phyloP scores from a whole-genome alignment of 1,139 yeast genomes.

The Scheffersomyces parashehatae region DNA sequence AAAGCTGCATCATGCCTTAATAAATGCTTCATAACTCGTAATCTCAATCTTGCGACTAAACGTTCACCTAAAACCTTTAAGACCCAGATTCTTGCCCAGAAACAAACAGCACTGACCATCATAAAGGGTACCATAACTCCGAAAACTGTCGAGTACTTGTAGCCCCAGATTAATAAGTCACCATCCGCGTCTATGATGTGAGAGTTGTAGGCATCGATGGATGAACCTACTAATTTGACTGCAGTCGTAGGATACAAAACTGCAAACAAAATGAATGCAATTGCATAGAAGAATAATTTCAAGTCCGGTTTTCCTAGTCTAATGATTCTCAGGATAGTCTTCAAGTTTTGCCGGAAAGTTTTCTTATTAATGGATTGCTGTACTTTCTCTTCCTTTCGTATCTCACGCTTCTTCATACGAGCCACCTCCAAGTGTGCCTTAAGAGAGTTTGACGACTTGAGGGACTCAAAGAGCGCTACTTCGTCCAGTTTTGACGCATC shows the following conservation, averaged over 20 bases:
- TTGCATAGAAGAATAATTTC: slow-evolving; percentile 39
- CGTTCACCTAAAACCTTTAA: slow-evolving; percentile 40
- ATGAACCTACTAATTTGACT: slow-evolving; percentile 48
- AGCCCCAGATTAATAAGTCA: slow-evolving; percentile 47
- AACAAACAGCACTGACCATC: slow-evolving; percentile 45
- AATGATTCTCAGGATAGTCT: slow-evolving; percentile 39
- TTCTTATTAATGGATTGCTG: slow-evolving; percentile 25
- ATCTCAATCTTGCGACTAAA: slow-evolving; percentile 45
- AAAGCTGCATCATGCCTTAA: slow-evolving; percentile 53
- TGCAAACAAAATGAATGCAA: slow-evolving; percentile 46
- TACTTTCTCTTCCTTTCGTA: slow-evolving; percentile 36
- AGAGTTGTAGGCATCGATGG: slow-evolving; percentile 46
- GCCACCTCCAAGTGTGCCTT: slow-evolving; percentile 33
- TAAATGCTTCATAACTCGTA: slow-evolving; percentile 49
- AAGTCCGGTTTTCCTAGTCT: slow-evolving; percentile 43
- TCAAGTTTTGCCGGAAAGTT: slow-evolving; percentile 34
- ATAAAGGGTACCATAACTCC: slow-evolving; percentile 48
- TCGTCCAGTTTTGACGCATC: too few species aligned
- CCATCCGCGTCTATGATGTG: slow-evolving; percentile 42
- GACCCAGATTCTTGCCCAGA: slow-evolving; percentile 54
- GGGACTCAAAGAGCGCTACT: too few species aligned
- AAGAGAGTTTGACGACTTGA: slow-evolving; percentile 21
- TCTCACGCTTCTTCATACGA: slow-evolving; percentile 24
- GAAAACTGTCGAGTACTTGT: slow-evolving; percentile 43
- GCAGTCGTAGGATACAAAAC: slow-evolving; percentile 49